Evolutionary conservation across 768 basidiomycete genomes (phyloP), one percentile per base, ranked within the genome.

Genomic region (Candolleomyces eurysporus): DNA sequence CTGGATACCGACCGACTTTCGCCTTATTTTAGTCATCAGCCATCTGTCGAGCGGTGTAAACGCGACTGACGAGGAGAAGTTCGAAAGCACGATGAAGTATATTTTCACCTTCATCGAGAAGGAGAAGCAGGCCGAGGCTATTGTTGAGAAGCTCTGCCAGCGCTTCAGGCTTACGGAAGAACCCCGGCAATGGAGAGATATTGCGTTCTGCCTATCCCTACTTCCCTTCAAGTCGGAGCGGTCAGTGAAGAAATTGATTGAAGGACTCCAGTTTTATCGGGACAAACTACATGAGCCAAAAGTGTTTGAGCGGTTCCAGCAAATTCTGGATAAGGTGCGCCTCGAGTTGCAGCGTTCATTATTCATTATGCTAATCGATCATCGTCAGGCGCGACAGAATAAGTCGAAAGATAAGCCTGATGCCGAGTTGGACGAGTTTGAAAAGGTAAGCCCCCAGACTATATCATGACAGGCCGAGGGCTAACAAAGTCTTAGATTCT

Each of bases 81-180:
- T 98, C 83, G 88, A 96, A 68, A 89, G 86, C 67, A 98, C 93
- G 16, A 90, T 99, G 84, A 85, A 83, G 63, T 98, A 95, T 70
- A 98, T 99, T 63, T 98, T 99, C 75, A 83, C 85, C 0, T 99
- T 96, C 72, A 94, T 99, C 65, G 96, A 98, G 73, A 98, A 99
- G 94, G 95, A 98, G 76, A 98, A 96, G 75, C 96, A 97, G 85
- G 96, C 96, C 0, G 96, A 98, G 75, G 90, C 84, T 68, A 93
- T 99, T 63, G 92, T 98, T 58, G 96, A 99, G 68, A 99, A 98
- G 71, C 86, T 99, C 2, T 99, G 97, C 68, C 94, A 97, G 68
- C 87, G 96, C 8, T 98, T 98, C 87, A 84, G 91, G 22, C 79
- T 93, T 4, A 87, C 91, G 0, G 90, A 91, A 46, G 94, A 96